These are phyloP conservation scores for Oropetium thomaeum DNA, from an alignment of 176 grass and related monocot genomes.

Conservation along the genomic window DNA sequence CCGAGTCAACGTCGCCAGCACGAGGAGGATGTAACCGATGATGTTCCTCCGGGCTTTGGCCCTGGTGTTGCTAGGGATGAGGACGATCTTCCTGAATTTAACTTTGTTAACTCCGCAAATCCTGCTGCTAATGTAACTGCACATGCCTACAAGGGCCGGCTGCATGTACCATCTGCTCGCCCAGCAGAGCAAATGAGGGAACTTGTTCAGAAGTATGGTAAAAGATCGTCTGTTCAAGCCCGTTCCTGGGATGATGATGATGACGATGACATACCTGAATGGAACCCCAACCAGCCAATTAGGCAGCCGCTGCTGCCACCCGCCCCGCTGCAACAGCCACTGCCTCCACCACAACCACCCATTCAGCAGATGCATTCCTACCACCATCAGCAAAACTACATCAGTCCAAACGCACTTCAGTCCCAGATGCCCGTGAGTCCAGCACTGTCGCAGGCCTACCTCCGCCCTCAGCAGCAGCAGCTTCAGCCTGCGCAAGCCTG, in stretches of 20 bases:
- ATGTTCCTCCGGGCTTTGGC: slow-evolving; percentile 91
- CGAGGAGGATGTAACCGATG: slow-evolving; percentile 69
- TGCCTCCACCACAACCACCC: slow-evolving; percentile 31
- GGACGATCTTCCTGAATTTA: slow-evolving; percentile 64
- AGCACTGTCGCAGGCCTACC: slow-evolving; percentile 21
- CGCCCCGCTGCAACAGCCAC: slow-evolving; percentile 14
- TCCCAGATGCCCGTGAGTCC: slow-evolving; percentile 9
- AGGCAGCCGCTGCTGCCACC: neutral
- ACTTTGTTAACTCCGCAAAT: slow-evolving; percentile 56
- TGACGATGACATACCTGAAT: slow-evolving; percentile 93
- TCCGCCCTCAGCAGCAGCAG: slow-evolving; percentile 21
- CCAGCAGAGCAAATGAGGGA: slow-evolving; percentile 61
- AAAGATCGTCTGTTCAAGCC: slow-evolving; percentile 47
- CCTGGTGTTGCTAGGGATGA: slow-evolving; percentile 67
- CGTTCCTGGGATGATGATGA: slow-evolving; percentile 42
- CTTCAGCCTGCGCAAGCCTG: slow-evolving; percentile 34
- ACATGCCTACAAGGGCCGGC: slow-evolving; percentile 42
- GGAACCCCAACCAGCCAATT: slow-evolving; percentile 54
- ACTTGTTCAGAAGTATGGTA: slow-evolving; percentile 62
- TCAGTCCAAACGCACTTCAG: slow-evolving; percentile 29
- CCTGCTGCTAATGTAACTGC: slow-evolving; percentile 51
- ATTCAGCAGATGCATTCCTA: slow-evolving; percentile 33
- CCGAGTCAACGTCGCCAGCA: slow-evolving; percentile 13
- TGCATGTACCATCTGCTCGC: slow-evolving; percentile 39
- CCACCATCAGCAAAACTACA: slow-evolving; percentile 40